phyloP scores from a whole-genome alignment of 169 alveolate genomes.

The Cryptosporidium muris region DNA sequence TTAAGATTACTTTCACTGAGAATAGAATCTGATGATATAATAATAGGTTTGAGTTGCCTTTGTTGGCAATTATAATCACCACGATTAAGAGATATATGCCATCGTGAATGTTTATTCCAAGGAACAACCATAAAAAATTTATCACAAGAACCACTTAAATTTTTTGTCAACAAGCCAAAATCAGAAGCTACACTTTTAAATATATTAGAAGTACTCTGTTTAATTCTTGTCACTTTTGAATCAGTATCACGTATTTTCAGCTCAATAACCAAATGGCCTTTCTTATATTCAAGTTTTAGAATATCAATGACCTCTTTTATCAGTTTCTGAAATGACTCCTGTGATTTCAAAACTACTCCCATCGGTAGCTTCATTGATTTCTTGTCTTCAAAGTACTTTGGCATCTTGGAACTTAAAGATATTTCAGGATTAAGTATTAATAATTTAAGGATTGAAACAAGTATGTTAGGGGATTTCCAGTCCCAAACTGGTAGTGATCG shows the following conservation, averaged over 20 bases:
- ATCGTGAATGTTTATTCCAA: constrained; percentile 8
- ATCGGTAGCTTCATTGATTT: constrained; percentile 73
- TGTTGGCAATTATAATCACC: constrained; percentile 38
- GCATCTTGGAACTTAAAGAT: constrained; percentile 75
- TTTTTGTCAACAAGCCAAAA: constrained; percentile 1
- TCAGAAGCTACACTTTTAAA: constrained; percentile 10
- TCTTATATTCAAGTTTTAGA: constrained; percentile 6
- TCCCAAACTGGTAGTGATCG: constrained; percentile 77
- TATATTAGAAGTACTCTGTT: background rate
- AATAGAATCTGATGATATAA: constrained; percentile 7
- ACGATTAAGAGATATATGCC: constrained; percentile 22
- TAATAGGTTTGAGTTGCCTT: constrained; percentile 21
- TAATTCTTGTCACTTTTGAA: background rate
- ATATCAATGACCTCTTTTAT: constrained; percentile 45
- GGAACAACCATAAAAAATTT: constrained; percentile 27
- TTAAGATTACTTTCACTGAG: constrained; percentile 7
- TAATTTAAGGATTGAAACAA: constrained; percentile 76
- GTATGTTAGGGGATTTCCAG: constrained; percentile 73
- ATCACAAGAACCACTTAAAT: background rate
- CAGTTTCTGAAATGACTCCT: constrained; percentile 66
- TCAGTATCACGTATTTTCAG: background rate
- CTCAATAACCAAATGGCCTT: constrained; percentile 1
- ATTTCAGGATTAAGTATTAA: constrained; percentile 72
- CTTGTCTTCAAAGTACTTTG: constrained; percentile 72
- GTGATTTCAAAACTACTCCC: constrained; percentile 75